These are phyloP conservation scores for Diutina ranongensis DNA, from an alignment of 1,139 yeast genomes.

Conservation along the genomic window DNA sequence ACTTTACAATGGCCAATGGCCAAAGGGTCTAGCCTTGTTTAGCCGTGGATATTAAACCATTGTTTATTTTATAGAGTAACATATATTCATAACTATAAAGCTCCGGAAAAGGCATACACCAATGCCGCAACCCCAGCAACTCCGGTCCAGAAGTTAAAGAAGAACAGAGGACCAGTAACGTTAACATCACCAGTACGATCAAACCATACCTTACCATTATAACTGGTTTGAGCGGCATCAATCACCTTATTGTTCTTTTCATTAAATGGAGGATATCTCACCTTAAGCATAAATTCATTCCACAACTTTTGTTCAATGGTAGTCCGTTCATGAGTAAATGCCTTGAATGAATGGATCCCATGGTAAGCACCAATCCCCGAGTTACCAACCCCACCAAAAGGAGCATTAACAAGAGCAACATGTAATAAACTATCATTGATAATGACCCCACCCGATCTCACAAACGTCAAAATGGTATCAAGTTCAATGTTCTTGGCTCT, in stretches of 20 bases:
- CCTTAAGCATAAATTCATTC: slow-evolving; percentile 45
- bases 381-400: slow-evolving; percentile 86
- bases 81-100: too few species aligned
- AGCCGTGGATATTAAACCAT: too few species aligned
- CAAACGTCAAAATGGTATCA: slow-evolving; percentile 34
- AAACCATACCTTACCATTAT: slow-evolving; percentile 26
- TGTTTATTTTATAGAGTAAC: too few species aligned
- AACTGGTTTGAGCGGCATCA: slow-evolving; percentile 16
- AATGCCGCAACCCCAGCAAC: slow-evolving; percentile 21
- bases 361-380: slow-evolving; percentile 82
- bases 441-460: slow-evolving; percentile 67
- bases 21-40: too few species aligned
- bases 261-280: slow-evolving; percentile 63
- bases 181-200: slow-evolving; percentile 24
- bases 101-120: slow-evolving; percentile 13
- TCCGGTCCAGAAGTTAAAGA: slow-evolving; percentile 24
- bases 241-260: slow-evolving; percentile 21
- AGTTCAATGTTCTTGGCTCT: slow-evolving; percentile 34
- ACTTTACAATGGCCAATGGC: too few species aligned
- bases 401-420: slow-evolving; percentile 58
- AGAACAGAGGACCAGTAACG: slow-evolving; percentile 22
- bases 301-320: slow-evolving; percentile 56
- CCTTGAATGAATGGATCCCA: slow-evolving; percentile 58
- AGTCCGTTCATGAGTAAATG: slow-evolving; percentile 71
- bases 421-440: slow-evolving; percentile 70